Percentiles rank a stretch among this genome's conserved stretches.
Conservation (phyloP, 345 rosid genomes). For the Turnera subulata region DNA sequence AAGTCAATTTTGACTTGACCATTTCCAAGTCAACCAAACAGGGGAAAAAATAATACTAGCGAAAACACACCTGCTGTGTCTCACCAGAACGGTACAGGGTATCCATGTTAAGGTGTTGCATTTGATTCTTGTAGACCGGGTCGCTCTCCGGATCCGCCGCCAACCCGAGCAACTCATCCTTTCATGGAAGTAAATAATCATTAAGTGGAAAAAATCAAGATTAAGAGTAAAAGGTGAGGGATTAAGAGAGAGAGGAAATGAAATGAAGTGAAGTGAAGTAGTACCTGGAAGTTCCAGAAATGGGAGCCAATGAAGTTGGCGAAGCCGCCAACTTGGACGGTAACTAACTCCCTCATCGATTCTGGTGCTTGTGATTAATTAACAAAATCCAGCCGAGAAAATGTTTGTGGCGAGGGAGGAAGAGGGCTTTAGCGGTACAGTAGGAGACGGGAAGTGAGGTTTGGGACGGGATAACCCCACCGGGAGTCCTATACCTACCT, state of each 20-base stretch:
- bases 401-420: no score
- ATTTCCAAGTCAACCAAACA: background rate
- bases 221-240: background rate
- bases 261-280: no score
- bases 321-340: slow-evolving; percentile 76
- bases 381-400: no score
- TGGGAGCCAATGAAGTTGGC: slow-evolving; percentile 96
- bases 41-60: background rate
- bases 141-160: slow-evolving; percentile 63
- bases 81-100: slow-evolving; percentile 82
- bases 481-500: no score
- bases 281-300: slow-evolving; percentile 97
- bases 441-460: no score
- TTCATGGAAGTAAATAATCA: background rate
- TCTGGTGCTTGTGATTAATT: no score
- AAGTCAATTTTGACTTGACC: background rate
- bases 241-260: background rate
- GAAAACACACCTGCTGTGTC: slow-evolving; percentile 60
- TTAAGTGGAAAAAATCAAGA: background rate
- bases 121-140: slow-evolving; percentile 52
- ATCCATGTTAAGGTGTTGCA: slow-evolving; percentile 51
- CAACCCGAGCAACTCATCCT: slow-evolving; percentile 95
- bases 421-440: no score
- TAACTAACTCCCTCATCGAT: slow-evolving; percentile 78
- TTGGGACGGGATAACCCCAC: no score